Evolutionary conservation across 441 rosid species (phyloP).

Genomic region (Gossypium davidsonii): DNA sequence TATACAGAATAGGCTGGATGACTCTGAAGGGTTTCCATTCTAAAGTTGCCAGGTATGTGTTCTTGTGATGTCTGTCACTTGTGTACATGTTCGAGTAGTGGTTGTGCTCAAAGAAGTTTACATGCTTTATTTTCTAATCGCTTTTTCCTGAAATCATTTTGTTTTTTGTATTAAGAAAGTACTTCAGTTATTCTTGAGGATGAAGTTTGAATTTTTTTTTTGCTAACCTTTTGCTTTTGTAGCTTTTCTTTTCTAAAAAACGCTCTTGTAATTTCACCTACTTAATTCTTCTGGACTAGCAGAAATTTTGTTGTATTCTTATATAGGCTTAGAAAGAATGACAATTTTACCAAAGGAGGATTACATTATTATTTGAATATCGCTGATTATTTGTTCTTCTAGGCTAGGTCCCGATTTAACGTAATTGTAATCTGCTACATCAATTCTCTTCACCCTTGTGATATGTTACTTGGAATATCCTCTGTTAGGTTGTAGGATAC

Average conservation of each 20-base stretch:
- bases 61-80: background rate
- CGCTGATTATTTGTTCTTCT: background rate
- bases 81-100: background rate
- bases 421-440: background rate
- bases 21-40: slow-evolving; percentile 42
- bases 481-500: background rate
- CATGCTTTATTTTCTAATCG: background rate
- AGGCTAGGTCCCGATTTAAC: background rate
- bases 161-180: background rate
- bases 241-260: background rate
- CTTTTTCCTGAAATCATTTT: background rate
- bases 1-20: slow-evolving; percentile 62
- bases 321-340: background rate
- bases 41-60: slow-evolving; percentile 52
- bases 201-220: background rate
- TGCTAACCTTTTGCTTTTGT: background rate
- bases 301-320: background rate
- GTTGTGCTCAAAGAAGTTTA: background rate
- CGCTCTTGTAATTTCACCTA: background rate
- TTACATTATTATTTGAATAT: background rate
- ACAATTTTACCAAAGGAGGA: background rate
- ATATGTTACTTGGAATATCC: background rate
- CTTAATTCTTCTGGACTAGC: background rate
- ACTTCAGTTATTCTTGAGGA: background rate
- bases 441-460: background rate